Evolutionary conservation across 192 early-diverging fungal genomes (phyloP), one percentile per base, ranked within the genome.

Genomic region (Mortierella alpina): DNA sequence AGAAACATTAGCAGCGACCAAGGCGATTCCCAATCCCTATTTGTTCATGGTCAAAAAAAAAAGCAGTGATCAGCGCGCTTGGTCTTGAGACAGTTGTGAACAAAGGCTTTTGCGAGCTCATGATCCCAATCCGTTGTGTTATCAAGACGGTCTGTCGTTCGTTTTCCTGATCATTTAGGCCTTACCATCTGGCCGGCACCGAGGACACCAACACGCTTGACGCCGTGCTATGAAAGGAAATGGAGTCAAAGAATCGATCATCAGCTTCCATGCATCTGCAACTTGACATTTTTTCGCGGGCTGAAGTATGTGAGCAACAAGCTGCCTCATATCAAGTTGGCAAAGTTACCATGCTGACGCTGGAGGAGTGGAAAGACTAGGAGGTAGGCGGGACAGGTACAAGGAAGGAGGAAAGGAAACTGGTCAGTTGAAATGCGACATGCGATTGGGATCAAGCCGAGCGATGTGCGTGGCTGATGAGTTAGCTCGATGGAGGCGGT

Each of bases 171-270:
- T 31, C 31, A 31, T 23, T 11, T 0, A 5, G 39, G 7, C 18
- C 50, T 17, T 81, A 84, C 83, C 97, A 99, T 99, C 84, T 99
- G 97, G 10, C 97, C 97, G 17, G 95, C 93, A 53, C 97, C 97
- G 62, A 99, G 88, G 45, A 99, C 93, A 59, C 96, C 96, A 20
- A 95, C 76, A 66, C 86, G 82, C 54, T 86, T 77, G 53, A 83
- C 62, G 23, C 66, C 75, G 67, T 79, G 76, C 76, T 79, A 67
- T 14, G 58, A 50, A 18, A 51, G 2, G 50, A 8, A 11, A 60
- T 48, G 31, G 41, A 53, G 45, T 10, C 53, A 46, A 49, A 6
- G 47, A 48, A 44, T 1, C 31, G 31, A 31, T 31, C 31, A 31
- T 31, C 31, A 31, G 31, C 31, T 31, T 31, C 1, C 31, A 31